Percentiles rank a stretch among this genome's conserved stretches.
Evolutionary conservation across 768 basidiomycete genomes (phyloP).

Genomic region (Lentinula sp.): DNA sequence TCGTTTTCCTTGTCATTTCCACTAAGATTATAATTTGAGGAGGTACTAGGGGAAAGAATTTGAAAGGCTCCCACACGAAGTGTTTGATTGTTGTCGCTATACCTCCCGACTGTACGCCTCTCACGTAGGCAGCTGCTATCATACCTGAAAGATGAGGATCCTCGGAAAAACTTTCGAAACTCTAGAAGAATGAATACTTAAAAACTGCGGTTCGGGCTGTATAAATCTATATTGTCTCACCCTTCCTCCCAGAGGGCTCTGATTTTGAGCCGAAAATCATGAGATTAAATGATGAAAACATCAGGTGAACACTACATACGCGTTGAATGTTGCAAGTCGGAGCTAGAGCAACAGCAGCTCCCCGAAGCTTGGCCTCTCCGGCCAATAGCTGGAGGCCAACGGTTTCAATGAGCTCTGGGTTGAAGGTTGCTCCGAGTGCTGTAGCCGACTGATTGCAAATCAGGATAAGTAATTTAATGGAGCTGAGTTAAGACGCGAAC

Average conservation of each 20-base stretch:
- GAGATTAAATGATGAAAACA: not conserved
- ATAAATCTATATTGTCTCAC: constrained; percentile 24
- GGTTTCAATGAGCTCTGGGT: constrained; percentile 54
- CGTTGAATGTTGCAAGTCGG: constrained; percentile 86
- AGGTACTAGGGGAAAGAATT: not conserved
- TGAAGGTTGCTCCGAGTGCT: constrained; percentile 72
- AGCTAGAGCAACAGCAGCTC: constrained; percentile 65
- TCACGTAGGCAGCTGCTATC: constrained; percentile 46
- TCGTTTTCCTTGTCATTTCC: constrained; percentile 83
- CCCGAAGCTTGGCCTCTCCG: constrained; percentile 62
- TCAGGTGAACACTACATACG: constrained; percentile 25
- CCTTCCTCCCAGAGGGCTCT: constrained; percentile 70
- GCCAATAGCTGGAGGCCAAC: constrained; percentile 64
- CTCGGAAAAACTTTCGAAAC: constrained; percentile 53
- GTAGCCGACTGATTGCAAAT: constrained; percentile 45
- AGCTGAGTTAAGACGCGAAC: constrained; percentile 26
- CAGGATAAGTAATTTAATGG: not conserved
- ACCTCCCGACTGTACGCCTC: constrained; percentile 47
- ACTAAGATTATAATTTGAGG: constrained; percentile 22
- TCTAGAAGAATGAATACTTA: constrained; percentile 15
- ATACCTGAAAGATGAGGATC: constrained; percentile 50
- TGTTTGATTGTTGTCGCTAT: constrained; percentile 62
- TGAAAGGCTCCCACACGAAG: constrained; percentile 48
- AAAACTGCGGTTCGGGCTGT: not conserved
- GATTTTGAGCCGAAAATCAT: not conserved